Evolutionary conservation across 2,329 filamentous ascomycete species (phyloP).

Genomic region (Botrytis elliptica): DNA sequence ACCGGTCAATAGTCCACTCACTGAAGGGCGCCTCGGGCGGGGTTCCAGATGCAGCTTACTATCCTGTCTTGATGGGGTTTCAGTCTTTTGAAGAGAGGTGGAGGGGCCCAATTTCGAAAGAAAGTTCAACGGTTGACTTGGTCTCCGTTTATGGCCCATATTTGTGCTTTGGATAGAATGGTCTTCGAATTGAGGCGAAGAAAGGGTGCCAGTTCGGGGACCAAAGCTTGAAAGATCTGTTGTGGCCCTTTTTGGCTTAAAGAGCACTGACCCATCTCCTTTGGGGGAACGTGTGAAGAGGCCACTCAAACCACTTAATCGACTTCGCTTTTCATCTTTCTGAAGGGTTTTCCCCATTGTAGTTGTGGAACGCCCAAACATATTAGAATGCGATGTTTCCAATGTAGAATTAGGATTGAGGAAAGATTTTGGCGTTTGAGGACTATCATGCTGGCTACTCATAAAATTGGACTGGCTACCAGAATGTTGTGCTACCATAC

Average conservation of each 20-base stretch:
- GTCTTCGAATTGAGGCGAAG: neutral
- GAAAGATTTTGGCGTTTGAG: neutral
- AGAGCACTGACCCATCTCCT: slow-evolving; percentile 3
- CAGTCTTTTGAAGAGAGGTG: slow-evolving; percentile 9
- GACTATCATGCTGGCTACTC: neutral
- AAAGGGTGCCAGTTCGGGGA: neutral
- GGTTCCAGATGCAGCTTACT: slow-evolving; percentile 16
- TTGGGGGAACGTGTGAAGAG: slow-evolving; percentile 11
- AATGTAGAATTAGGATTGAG: neutral
- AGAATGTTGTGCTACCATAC: slow-evolving; percentile 35
- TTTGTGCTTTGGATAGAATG: neutral
- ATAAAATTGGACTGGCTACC: slow-evolving; percentile 35
- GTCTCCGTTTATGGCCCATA: neutral
- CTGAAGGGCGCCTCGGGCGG: slow-evolving; percentile 30
- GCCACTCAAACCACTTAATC: slow-evolving; percentile 11
- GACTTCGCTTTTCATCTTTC: slow-evolving; percentile 10
- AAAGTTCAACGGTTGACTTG: slow-evolving; percentile 21
- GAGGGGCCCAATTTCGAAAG: slow-evolving; percentile 18
- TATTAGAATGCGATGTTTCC: neutral
- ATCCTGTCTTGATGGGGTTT: slow-evolving; percentile 1
- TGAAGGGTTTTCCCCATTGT: slow-evolving; percentile 4
- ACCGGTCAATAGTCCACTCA: slow-evolving; percentile 31
- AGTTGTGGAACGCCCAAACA: neutral
- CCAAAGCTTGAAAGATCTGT: slow-evolving; percentile 10
- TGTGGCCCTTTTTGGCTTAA: slow-evolving; percentile 17